A percentile compares a stretch with the other conserved stretches of the same genome.
These are phyloP conservation scores for Diutina mesorugosa DNA, from an alignment of 1,139 yeast genomes.

Conservation along the genomic window DNA sequence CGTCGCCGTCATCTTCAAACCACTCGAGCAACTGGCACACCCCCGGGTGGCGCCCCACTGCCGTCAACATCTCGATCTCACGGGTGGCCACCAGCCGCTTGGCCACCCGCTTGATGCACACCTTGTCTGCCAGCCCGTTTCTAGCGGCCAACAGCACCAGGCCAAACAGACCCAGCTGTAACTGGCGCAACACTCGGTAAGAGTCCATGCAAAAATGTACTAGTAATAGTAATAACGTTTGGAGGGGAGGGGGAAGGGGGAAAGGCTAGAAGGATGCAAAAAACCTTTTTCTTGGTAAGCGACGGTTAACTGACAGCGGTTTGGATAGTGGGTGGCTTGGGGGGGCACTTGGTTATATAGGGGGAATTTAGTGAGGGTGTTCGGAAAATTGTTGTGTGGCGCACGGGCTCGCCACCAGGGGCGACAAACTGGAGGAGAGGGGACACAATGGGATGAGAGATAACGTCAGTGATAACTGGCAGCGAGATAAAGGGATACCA, in stretches of 20 bases:
- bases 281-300: neutral
- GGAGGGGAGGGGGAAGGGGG: neutral
- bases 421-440: neutral
- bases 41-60: conserved; percentile 19
- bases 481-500: too few relatives aligned
- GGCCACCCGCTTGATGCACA: conserved; percentile 31
- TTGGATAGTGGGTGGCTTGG: too few relatives aligned
- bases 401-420: neutral
- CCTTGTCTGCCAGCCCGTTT: conserved; percentile 14
- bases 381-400: neutral
- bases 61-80: conserved; percentile 29
- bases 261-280: neutral
- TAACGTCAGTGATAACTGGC: neutral
- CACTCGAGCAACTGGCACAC: conserved; percentile 31
- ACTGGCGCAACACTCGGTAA: conserved; percentile 4
- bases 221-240: too few relatives aligned
- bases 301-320: neutral
- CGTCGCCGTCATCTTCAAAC: conserved; percentile 28
- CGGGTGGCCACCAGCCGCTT: conserved; percentile 29
- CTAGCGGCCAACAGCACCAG: conserved; percentile 37
- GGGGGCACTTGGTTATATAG: too few relatives aligned
- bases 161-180: conserved; percentile 44
- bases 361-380: too few relatives aligned
- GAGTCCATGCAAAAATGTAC: neutral
- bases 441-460: neutral